phyloP scores from a whole-genome alignment of 768 basidiomycete species.

The Naganishia friedmannii region DNA sequence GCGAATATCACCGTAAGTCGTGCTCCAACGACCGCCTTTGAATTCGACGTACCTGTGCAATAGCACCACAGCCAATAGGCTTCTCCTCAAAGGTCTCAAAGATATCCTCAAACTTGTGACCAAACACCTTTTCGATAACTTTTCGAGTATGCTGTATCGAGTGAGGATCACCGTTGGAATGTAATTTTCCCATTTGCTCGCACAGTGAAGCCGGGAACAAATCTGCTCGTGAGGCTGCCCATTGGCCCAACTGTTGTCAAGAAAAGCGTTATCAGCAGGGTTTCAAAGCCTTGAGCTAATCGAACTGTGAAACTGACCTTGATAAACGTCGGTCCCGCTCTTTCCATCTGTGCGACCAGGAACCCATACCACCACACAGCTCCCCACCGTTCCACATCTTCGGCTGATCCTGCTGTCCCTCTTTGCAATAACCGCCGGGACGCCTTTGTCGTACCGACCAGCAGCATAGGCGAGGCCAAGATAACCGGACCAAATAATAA shows the following conservation, averaged over 20 bases:
- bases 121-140: constrained; percentile 80
- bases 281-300: too few relatives aligned
- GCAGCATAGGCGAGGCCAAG: constrained; percentile 74
- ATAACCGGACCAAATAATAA: constrained; percentile 84
- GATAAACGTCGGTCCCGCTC: constrained; percentile 93
- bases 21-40: neutral
- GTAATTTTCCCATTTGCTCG: constrained; percentile 74
- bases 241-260: constrained; percentile 71
- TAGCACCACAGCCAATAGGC: constrained; percentile 97
- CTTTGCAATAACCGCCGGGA: neutral
- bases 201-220: constrained; percentile 85
- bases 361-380: constrained; percentile 97
- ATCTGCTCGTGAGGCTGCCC: constrained; percentile 94
- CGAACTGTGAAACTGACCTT: constrained; percentile 70
- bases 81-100: constrained; percentile 82
- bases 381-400: constrained; percentile 79
- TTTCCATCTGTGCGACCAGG: constrained; percentile 82
- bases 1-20: constrained; percentile 41
- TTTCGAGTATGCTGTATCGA: constrained; percentile 71
- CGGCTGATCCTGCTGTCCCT: constrained; percentile 53
- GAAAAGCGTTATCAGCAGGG: constrained; percentile 46
- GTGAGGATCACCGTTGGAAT: constrained; percentile 83
- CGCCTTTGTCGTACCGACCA: constrained; percentile 51
- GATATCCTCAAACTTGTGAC: constrained; percentile 75
- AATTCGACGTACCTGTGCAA: constrained; percentile 65